A percentile compares a stretch with the other conserved stretches of the same genome.
Evolutionary conservation across 1,284 basidiomycete species (phyloP).

Genomic region (Leucoagaricus sp.): DNA sequence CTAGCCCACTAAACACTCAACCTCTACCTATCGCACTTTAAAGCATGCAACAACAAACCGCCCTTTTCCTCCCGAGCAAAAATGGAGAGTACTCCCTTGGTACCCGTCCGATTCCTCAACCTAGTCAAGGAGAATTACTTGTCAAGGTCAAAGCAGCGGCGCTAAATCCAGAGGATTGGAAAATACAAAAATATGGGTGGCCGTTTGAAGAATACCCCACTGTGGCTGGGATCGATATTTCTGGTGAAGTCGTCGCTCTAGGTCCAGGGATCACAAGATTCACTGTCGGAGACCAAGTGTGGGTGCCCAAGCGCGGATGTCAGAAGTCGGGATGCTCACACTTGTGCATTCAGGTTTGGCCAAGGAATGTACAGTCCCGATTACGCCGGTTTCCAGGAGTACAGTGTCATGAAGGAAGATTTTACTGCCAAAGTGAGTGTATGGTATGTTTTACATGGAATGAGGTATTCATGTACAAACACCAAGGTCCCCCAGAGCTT

Average conservation of each 20-base stretch:
- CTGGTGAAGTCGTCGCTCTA: slow-evolving; percentile 29
- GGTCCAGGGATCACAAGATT: slow-evolving; percentile 26
- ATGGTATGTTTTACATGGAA: slow-evolving; percentile 36
- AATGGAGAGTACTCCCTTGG: slow-evolving; percentile 13
- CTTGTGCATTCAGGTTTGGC: slow-evolving; percentile 35
- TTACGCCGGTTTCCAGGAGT: slow-evolving; percentile 49
- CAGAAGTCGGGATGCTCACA: slow-evolving; percentile 17
- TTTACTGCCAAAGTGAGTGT: slow-evolving; percentile 50
- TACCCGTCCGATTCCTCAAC: slow-evolving; percentile 16
- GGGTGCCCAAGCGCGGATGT: slow-evolving; percentile 34
- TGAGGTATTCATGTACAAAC: slow-evolving; percentile 44
- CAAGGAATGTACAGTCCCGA: slow-evolving; percentile 38
- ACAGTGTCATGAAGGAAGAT: slow-evolving; percentile 40
- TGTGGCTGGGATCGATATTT: slow-evolving; percentile 40
- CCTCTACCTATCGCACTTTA: too few relatives aligned
- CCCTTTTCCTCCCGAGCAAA: slow-evolving; percentile 10
- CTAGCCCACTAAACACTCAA: too few relatives aligned
- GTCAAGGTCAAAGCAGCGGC: slow-evolving; percentile 40
- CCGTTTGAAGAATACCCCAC: slow-evolving; percentile 37
- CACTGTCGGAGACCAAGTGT: slow-evolving; percentile 29
- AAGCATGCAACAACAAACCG: too few relatives aligned
- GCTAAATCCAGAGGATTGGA: slow-evolving; percentile 46
- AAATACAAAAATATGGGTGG: slow-evolving; percentile 34
- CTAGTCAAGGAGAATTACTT: slow-evolving; percentile 38
- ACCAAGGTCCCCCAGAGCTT: slow-evolving; percentile 37